These are phyloP conservation scores for Galerina sulciceps DNA, from an alignment of 768 basidiomycete genomes.

Conservation along the genomic window DNA sequence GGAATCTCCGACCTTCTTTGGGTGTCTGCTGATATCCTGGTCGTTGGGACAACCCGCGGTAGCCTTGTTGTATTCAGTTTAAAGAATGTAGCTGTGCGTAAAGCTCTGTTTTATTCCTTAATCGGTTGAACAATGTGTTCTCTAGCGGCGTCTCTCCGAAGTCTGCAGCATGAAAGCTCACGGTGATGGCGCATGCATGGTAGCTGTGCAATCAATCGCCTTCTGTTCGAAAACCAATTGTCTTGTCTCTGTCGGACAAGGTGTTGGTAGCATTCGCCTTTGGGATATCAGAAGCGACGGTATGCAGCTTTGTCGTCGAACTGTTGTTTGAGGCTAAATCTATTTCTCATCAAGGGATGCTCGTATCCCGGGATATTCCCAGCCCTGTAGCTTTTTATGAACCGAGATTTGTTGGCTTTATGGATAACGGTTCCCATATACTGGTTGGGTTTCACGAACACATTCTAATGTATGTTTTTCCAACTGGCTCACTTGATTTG, in stretches of 20 bases:
- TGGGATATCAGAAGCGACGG: conserved; percentile 8
- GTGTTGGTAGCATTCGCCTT: background rate
- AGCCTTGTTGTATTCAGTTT: background rate
- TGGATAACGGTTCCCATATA: background rate
- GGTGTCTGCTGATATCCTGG: conserved; percentile 1
- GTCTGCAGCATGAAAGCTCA: conserved; percentile 3
- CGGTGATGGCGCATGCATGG: conserved; percentile 9
- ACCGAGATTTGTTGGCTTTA: background rate
- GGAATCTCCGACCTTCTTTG: conserved; percentile 11
- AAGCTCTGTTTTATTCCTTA: background rate
- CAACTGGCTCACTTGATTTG: too few relatives aligned
- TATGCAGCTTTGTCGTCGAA: background rate
- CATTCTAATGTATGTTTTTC: background rate
- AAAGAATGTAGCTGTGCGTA: background rate
- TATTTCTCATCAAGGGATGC: background rate
- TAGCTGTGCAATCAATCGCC: conserved; percentile 6
- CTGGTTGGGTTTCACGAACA: background rate
- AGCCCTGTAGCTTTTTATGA: background rate
- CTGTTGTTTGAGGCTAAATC: background rate
- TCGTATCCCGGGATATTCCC: background rate
- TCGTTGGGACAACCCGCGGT: conserved; percentile 6
- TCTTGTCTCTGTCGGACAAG: conserved; percentile 5
- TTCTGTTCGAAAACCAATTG: background rate
- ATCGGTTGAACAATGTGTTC: background rate
- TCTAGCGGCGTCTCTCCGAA: conserved; percentile 2